Percentiles rank a stretch among this genome's conserved stretches.
Evolutionary conservation across 306 rosid genomes (phyloP).

Genomic region (Fragaria iinumae): DNA sequence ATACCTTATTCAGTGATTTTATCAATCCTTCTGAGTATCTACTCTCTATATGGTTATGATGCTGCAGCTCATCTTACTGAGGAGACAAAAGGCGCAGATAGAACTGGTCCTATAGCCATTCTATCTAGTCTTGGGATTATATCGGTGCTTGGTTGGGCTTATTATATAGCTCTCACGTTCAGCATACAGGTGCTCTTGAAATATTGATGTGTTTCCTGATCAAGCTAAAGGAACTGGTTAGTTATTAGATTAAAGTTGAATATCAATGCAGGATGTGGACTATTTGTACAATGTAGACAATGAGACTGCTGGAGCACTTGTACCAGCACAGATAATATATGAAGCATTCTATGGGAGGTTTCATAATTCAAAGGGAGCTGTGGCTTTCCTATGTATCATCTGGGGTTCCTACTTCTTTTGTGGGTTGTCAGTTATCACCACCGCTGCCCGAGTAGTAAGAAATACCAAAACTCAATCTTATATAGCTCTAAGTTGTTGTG

Average conservation of each 20-base stretch:
- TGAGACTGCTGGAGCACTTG: conserved; percentile 29
- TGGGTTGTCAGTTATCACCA: conserved; percentile 25
- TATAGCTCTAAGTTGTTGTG: too few species aligned
- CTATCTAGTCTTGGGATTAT: conserved; percentile 24
- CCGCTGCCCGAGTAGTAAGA: conserved; percentile 32
- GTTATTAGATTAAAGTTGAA: too few species aligned
- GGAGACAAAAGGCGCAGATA: conserved; percentile 26
- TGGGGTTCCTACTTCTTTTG: conserved; percentile 34
- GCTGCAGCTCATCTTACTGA: conserved; percentile 25
- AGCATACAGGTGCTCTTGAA: conserved; percentile 2
- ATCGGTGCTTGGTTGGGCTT: conserved; percentile 26
- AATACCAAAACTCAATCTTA: neutral
- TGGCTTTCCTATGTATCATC: conserved; percentile 18
- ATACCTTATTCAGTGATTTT: conserved; percentile 29
- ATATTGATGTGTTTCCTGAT: neutral
- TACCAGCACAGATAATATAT: conserved; percentile 32
- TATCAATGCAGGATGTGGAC: conserved; percentile 16
- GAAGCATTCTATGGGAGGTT: conserved; percentile 32
- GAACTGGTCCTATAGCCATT: conserved; percentile 25
- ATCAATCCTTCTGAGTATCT: conserved; percentile 17
- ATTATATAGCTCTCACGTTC: conserved; percentile 20
- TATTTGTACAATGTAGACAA: conserved; percentile 20
- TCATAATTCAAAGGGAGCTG: conserved; percentile 29
- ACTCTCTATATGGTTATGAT: conserved; percentile 16
- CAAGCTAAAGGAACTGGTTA: neutral